These are phyloP conservation scores for Pichia sp. DNA, from an alignment of 1,139 yeast genomes.

Conservation along the genomic window DNA sequence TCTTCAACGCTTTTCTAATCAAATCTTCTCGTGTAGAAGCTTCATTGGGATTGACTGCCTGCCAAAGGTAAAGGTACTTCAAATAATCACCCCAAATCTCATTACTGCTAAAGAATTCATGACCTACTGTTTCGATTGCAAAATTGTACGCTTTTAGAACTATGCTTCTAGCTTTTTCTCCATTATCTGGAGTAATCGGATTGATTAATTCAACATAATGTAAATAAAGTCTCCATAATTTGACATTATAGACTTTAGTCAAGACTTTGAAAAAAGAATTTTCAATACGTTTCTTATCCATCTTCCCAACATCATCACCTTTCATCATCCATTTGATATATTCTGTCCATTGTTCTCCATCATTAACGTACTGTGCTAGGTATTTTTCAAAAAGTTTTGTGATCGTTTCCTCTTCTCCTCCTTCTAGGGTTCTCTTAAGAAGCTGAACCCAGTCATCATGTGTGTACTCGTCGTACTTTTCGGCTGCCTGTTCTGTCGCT, in stretches of 20 bases:
- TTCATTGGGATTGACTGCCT: conserved; percentile 80
- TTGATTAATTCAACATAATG: conserved; percentile 76
- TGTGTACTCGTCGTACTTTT: conserved; percentile 44
- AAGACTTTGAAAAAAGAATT: conserved; percentile 59
- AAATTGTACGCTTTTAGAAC: conserved; percentile 82
- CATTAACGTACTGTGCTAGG: conserved; percentile 51
- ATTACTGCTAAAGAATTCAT: conserved; percentile 64
- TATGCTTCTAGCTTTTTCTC: conserved; percentile 72
- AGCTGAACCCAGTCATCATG: conserved; percentile 4
- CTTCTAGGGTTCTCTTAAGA: not conserved
- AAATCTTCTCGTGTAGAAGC: conserved; percentile 77
- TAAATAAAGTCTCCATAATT: conserved; percentile 70
- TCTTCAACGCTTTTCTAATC: conserved; percentile 69
- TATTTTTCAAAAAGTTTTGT: conserved; percentile 58
- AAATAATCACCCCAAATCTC: conserved; percentile 79
- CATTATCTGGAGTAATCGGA: conserved; percentile 68
- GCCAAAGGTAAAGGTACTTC: conserved; percentile 74
- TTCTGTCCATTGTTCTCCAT: conserved; percentile 56
- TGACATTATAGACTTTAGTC: conserved; percentile 54
- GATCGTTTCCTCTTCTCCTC: conserved; percentile 54
- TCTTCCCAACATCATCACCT: conserved; percentile 37
- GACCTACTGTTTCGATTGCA: conserved; percentile 72
- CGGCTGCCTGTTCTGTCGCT: conserved; percentile 31
- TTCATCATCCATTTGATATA: conserved; percentile 64
- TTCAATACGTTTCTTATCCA: conserved; percentile 67